Evolutionary conservation across 768 basidiomycete genomes (phyloP).

Genomic region (Porpolomopsis calyptriformis): DNA sequence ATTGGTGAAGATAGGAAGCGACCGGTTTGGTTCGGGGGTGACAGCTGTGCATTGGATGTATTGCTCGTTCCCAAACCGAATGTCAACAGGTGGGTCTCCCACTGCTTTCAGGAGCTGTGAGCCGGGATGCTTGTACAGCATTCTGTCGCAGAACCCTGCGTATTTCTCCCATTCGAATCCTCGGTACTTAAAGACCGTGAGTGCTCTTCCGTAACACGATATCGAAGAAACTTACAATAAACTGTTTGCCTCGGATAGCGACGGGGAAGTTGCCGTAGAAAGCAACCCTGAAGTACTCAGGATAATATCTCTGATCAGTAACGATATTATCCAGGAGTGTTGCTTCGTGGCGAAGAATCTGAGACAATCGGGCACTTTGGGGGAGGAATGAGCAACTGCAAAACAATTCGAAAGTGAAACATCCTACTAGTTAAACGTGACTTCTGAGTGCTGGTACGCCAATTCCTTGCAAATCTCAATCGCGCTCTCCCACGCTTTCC

Average conservation of each 20-base stretch:
- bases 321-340: slow-evolving; percentile 79
- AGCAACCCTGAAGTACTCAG: slow-evolving; percentile 88
- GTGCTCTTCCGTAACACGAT: slow-evolving; percentile 4
- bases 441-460: slow-evolving; percentile 74
- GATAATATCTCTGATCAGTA: slow-evolving; percentile 71
- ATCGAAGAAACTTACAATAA: slow-evolving; percentile 49
- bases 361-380: slow-evolving; percentile 72
- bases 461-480: slow-evolving; percentile 90
- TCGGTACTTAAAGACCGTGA: slow-evolving; percentile 51
- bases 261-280: slow-evolving; percentile 89
- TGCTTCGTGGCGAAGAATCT: slow-evolving; percentile 83
- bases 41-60: slow-evolving; percentile 87
- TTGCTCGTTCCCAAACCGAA: slow-evolving; percentile 68
- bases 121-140: slow-evolving; percentile 83
- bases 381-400: slow-evolving; percentile 7
- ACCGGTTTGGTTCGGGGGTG: slow-evolving; percentile 72
- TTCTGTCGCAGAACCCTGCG: slow-evolving; percentile 78
- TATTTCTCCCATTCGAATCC: slow-evolving; percentile 95
- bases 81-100: slow-evolving; percentile 71
- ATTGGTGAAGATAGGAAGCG: slow-evolving; percentile 69
- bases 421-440: slow-evolving; percentile 84
- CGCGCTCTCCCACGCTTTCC: slow-evolving; percentile 95
- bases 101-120: slow-evolving; percentile 66
- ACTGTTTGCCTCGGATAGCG: slow-evolving; percentile 80
- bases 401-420: slow-evolving; percentile 4